phyloP scores from a whole-genome alignment of 352 stramenopile genomes.

The Phytophthora sojae region DNA sequence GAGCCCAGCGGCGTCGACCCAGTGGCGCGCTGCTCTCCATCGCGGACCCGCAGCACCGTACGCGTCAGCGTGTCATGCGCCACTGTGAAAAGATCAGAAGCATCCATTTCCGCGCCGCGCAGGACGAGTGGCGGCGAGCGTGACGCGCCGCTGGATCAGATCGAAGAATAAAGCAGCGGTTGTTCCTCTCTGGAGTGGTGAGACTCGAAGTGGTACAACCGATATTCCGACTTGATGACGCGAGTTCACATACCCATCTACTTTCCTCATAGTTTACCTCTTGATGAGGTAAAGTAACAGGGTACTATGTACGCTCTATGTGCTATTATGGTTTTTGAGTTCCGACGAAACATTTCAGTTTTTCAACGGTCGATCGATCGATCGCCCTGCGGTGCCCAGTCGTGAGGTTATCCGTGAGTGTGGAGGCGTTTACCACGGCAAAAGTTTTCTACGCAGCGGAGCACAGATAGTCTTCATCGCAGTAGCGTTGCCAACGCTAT shows the following conservation, averaged over 20 bases:
- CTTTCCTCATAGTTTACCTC: neutral
- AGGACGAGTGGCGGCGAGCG: neutral
- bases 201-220: conserved; percentile 2
- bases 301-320: neutral
- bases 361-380: neutral
- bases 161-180: conserved; percentile 16
- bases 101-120: conserved; percentile 29
- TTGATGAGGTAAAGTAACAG: neutral
- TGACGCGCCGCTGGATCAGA: conserved; percentile 9
- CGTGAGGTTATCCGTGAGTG: too few species aligned
- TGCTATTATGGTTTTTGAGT: neutral
- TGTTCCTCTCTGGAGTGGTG: conserved; percentile 15
- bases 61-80: conserved; percentile 40
- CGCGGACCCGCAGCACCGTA: conserved; percentile 43
- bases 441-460: too few species aligned
- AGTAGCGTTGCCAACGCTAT: too few species aligned
- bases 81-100: conserved; percentile 27
- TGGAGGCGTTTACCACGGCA: too few species aligned
- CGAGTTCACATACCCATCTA: conserved; percentile 1
- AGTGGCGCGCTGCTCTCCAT: conserved; percentile 21
- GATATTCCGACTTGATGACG: conserved; percentile 23
- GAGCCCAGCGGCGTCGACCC: conserved; percentile 2
- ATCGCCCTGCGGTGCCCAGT: too few species aligned
- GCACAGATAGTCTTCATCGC: too few species aligned
- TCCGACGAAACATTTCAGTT: neutral